Evolutionary conservation across 148 eudicot genomes (phyloP), one percentile per base, ranked within the genome.

Genomic region (Linanthus parryae): DNA sequence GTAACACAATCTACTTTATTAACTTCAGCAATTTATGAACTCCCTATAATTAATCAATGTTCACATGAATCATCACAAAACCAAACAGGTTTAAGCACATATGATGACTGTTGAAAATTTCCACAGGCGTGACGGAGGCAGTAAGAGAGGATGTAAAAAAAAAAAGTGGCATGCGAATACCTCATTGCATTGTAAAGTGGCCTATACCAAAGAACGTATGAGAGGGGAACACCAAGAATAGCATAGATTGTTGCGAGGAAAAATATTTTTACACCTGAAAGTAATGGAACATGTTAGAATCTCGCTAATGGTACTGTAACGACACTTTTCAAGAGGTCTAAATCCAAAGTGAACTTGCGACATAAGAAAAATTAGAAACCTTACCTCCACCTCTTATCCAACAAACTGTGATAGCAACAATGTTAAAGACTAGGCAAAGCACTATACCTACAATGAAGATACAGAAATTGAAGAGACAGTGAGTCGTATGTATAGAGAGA

Each of bases 111-210:
- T n/a, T n/a, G n/a, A n/a, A n/a, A n/a, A n/a, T n/a, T n/a, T n/a
- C n/a, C n/a, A n/a, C n/a, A n/a, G n/a, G n/a, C n/a, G n/a, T n/a
- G n/a, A n/a, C n/a, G n/a, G n/a, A n/a, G n/a, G n/a, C n/a, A n/a
- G n/a, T n/a, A n/a, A n/a, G n/a, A n/a, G n/a, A n/a, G n/a, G n/a
- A n/a, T n/a, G n/a, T n/a, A n/a, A n/a, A n/a, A n/a, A n/a, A n/a
- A n/a, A n/a, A n/a, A n/a, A n/a, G n/a, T n/a, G n/a, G n/a, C n/a
- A n/a, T n/a, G n/a, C n/a, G n/a, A n/a, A 25, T 84, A 92, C 99
- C 99, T 92, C 96, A 92, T 84, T 62, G 95, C 99, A 63, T 80
- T 79, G 63, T 92, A 92, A 46, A 92, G 87, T 63, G 99, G 99
- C 58, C 95, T 72, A 62, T 92, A 92, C 99, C 99, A 92, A 50